phyloP scores from a whole-genome alignment of 805 yeast genomes.

The Pichia scutulata region DNA sequence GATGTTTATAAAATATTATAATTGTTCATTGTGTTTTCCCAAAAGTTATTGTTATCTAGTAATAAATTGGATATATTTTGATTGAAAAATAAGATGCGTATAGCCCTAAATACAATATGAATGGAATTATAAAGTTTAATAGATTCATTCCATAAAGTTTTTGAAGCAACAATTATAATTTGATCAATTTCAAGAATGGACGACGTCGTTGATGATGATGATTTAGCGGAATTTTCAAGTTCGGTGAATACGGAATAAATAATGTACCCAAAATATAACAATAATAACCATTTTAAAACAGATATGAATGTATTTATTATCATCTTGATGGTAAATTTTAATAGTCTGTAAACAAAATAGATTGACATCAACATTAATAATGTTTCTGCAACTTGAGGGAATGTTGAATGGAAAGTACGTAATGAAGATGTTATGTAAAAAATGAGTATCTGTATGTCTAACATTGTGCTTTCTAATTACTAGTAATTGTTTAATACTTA shows the following conservation, averaged over 20 bases:
- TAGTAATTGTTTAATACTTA: no score
- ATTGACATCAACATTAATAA: neutral
- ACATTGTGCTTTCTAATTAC: neutral
- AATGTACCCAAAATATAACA: neutral
- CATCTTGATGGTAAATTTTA: neutral
- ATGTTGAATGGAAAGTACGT: neutral
- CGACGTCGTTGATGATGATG: neutral
- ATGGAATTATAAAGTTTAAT: neutral
- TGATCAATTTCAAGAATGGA: conserved; percentile 3
- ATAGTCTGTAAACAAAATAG: neutral
- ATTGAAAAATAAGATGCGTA: neutral
- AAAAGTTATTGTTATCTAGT: neutral
- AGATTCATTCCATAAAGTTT: conserved; percentile 1
- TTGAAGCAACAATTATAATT: conserved; percentile 6
- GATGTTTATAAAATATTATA: neutral
- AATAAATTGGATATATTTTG: neutral
- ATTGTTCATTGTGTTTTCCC: neutral
- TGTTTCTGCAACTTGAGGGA: neutral
- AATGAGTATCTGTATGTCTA: neutral
- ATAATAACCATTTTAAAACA: neutral
- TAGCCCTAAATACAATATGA: neutral
- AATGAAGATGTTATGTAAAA: neutral
- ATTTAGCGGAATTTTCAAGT: neutral
- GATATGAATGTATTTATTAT: neutral
- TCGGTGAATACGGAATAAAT: neutral